Evolutionary conservation across 2,329 filamentous ascomycete species (phyloP).

Genomic region (Thermothelomyces thermophilus): DNA sequence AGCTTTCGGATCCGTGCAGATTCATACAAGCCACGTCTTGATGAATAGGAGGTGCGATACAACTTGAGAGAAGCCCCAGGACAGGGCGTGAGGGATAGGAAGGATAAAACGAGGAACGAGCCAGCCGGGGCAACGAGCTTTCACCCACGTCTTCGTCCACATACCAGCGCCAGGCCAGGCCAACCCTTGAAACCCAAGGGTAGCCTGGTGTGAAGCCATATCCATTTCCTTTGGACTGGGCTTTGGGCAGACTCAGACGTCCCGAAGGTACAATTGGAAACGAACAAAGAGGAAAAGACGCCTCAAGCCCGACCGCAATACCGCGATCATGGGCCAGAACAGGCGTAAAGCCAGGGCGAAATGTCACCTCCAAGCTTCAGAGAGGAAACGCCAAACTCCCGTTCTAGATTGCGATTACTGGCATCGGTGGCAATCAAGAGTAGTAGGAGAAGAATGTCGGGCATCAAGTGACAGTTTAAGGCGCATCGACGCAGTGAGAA

Average conservation of each 20-base stretch:
- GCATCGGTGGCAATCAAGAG: background rate
- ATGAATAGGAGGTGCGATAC: background rate
- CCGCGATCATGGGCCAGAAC: background rate
- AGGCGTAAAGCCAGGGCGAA: background rate
- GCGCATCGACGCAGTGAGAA: background rate
- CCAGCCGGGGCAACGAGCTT: background rate
- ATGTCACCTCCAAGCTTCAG: background rate
- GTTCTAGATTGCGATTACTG: background rate
- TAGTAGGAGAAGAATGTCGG: background rate
- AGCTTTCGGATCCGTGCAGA: background rate
- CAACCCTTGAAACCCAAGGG: too few relatives aligned
- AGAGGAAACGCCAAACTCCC: background rate
- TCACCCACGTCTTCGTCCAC: background rate
- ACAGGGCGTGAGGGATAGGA: background rate
- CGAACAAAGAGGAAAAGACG: background rate
- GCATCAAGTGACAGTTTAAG: background rate
- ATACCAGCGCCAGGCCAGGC: background rate
- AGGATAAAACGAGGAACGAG: background rate
- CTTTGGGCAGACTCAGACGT: background rate
- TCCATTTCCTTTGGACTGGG: too few relatives aligned
- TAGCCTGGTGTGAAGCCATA: background rate
- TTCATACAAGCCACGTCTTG: background rate
- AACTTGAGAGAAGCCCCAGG: background rate
- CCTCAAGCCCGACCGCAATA: background rate
- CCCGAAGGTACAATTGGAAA: background rate